A percentile compares a stretch with the other conserved stretches of the same genome.
phyloP scores from a whole-genome alignment of 2,329 filamentous ascomycete species.

The Tolypocladium tropicale region DNA sequence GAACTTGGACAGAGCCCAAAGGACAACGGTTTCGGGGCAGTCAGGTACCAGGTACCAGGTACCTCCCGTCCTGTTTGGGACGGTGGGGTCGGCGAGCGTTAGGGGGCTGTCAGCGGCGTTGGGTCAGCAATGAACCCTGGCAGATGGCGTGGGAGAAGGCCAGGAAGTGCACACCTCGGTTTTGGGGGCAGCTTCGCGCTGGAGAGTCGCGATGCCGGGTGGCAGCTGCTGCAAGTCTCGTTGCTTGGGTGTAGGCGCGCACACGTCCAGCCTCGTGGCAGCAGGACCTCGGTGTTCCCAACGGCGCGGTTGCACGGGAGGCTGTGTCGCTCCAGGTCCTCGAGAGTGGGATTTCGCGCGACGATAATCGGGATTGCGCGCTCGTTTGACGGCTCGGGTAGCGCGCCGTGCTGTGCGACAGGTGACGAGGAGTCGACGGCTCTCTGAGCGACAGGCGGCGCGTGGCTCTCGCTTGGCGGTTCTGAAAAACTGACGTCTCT shows the following conservation, averaged over 20 bases:
- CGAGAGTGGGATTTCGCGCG: background rate
- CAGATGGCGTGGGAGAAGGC: background rate
- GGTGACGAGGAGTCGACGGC: background rate
- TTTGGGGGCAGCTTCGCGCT: background rate
- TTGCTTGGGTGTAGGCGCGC: background rate
- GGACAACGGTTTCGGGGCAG: background rate
- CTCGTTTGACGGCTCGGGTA: background rate
- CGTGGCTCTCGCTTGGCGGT: background rate
- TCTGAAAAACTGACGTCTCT: too few relatives aligned
- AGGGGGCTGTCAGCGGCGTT: background rate
- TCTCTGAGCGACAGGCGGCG: background rate
- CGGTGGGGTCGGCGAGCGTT: slow-evolving; percentile 1
- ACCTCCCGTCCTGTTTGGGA: background rate
- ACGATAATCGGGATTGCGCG: background rate
- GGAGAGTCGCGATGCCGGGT: background rate
- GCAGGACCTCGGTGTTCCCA: background rate
- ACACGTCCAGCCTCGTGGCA: background rate
- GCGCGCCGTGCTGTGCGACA: background rate
- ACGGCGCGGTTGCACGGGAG: background rate
- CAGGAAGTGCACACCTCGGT: background rate
- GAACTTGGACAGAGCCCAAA: background rate
- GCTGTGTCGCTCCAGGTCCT: background rate
- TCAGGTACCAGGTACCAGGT: background rate
- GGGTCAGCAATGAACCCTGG: slow-evolving; percentile 1
- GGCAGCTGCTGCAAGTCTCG: background rate